Conservation (phyloP, 352 stramenopile species). For the Globisporangium carolinianum region DNA sequence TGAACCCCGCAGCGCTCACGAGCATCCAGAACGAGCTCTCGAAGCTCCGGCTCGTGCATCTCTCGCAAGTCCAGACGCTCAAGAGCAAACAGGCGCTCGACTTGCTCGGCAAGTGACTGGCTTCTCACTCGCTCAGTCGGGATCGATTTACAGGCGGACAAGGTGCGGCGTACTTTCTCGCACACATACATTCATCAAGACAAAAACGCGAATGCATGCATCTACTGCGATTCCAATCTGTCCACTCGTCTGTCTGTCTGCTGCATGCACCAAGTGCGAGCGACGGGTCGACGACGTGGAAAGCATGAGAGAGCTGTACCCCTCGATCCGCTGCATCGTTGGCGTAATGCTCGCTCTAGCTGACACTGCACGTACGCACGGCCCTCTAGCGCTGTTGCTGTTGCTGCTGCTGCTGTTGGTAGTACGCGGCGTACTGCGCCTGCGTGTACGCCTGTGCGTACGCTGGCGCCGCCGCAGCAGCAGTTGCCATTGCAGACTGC, state of each 20-base stretch:
- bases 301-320: constrained; percentile 4
- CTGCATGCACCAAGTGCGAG: no score
- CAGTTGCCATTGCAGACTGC: constrained; percentile 12
- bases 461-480: constrained; percentile 10
- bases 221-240: no score
- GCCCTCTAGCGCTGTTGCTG: constrained; percentile 4
- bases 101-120: constrained; percentile 47
- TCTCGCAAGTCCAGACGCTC: constrained; percentile 80
- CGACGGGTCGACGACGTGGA: neutral
- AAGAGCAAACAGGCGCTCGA: constrained; percentile 82
- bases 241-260: no score
- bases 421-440: constrained; percentile 64
- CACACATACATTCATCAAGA: no score
- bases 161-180: no score
- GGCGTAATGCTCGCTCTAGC: no score
- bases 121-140: no score
- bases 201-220: no score
- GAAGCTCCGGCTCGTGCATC: constrained; percentile 76
- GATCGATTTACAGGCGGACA: no score
- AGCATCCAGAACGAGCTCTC: constrained; percentile 81
- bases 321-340: constrained; percentile 1
- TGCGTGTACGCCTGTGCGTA: constrained; percentile 32
- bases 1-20: constrained; percentile 64
- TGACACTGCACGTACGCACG: neutral
- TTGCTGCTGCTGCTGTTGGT: constrained; percentile 38